phyloP scores from a whole-genome alignment of 2,329 filamentous ascomycete species.

The Chalaropsis ovoidea region DNA sequence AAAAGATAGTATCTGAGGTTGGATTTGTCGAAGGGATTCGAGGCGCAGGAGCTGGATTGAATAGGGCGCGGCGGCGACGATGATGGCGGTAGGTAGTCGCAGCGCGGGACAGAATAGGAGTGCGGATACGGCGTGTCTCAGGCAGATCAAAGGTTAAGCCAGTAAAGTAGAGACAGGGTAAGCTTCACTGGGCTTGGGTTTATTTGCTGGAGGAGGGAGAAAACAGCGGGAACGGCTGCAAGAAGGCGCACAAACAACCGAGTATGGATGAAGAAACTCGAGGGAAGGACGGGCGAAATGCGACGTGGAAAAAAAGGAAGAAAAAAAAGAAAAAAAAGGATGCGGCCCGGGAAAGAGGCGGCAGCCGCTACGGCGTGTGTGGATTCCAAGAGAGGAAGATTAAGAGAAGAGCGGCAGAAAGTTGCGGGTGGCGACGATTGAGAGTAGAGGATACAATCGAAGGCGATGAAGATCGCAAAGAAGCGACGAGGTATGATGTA shows the following conservation, averaged over 20 bases:
- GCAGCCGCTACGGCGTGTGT: background rate
- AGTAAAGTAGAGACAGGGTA: background rate
- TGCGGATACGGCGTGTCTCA: background rate
- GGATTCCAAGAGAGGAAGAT: background rate
- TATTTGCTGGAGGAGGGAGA: background rate
- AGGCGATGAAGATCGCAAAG: background rate
- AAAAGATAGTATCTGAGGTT: background rate
- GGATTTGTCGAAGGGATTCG: too few species aligned
- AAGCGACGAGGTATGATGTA: background rate
- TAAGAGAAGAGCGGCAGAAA: slow-evolving; percentile 2
- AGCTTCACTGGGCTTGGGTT: background rate
- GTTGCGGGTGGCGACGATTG: background rate
- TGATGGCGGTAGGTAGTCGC: too few species aligned
- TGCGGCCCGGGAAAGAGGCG: background rate
- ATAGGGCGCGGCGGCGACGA: too few species aligned
- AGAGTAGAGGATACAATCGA: background rate
- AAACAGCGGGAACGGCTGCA: slow-evolving; percentile 4
- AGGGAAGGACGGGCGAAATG: background rate
- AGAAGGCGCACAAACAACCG: background rate
- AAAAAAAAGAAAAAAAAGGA: background rate
- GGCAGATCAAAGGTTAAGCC: background rate
- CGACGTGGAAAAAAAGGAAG: background rate
- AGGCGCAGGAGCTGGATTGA: too few species aligned
- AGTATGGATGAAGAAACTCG: background rate
- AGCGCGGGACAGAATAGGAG: background rate